Conservation (phyloP, 2,329 filamentous ascomycete species). For the Trichophyton simii region DNA sequence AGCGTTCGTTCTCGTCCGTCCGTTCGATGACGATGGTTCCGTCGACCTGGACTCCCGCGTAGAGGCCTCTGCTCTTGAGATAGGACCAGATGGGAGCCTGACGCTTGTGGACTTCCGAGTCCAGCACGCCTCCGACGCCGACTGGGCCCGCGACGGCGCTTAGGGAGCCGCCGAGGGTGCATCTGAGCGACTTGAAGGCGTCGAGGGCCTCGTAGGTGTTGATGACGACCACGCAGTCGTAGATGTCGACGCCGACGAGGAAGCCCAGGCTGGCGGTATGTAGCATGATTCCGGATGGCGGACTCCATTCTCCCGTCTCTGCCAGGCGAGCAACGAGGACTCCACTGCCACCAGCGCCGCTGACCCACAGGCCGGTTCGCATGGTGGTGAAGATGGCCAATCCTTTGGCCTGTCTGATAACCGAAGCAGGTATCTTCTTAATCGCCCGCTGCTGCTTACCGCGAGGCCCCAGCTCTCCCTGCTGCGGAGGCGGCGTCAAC, state of each 20-base stretch:
- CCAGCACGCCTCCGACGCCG: conserved; percentile 59
- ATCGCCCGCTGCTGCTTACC: conserved; percentile 53
- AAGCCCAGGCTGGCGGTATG: conserved; percentile 85
- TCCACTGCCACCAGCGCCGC: conserved; percentile 79
- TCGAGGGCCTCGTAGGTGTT: conserved; percentile 77
- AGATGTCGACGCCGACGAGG: conserved; percentile 82
- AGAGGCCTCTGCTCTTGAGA: conserved; percentile 79
- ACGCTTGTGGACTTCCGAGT: conserved; percentile 54
- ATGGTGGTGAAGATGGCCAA: conserved; percentile 92
- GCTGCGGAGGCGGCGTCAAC: neutral
- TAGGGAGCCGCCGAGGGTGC: conserved; percentile 72
- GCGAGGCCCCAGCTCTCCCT: conserved; percentile 40
- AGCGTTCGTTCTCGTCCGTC: conserved; percentile 75
- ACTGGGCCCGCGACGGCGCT: conserved; percentile 66
- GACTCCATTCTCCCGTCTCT: conserved; percentile 79
- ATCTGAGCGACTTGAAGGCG: conserved; percentile 64
- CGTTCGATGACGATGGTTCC: conserved; percentile 78
- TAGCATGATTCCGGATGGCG: conserved; percentile 78
- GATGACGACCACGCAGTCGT: conserved; percentile 88
- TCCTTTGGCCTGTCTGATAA: conserved; percentile 80
- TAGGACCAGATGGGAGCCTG: conserved; percentile 69
- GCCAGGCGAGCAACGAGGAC: conserved; percentile 66
- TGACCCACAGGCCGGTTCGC: conserved; percentile 84
- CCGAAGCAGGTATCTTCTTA: conserved; percentile 74
- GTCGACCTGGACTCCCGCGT: conserved; percentile 75